Conservation (phyloP, 495 filamentous ascomycete genomes). For the Hypomontagnella monticulosa region DNA sequence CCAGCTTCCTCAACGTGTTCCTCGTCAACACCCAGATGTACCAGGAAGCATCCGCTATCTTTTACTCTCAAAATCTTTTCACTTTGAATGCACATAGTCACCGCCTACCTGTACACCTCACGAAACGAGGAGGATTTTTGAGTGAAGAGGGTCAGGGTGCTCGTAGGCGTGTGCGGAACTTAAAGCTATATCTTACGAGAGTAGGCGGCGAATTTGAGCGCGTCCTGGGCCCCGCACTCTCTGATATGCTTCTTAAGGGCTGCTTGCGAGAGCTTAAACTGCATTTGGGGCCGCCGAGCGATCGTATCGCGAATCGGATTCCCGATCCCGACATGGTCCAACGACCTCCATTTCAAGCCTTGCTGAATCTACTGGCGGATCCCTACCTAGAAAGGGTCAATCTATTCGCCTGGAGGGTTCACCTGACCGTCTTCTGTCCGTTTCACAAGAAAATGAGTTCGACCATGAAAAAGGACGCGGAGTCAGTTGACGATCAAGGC, state of each 20-base stretch:
- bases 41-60: conserved; percentile 47
- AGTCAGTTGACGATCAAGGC: conserved; percentile 31
- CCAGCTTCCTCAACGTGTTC: conserved; percentile 40
- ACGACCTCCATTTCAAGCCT: conserved; percentile 41
- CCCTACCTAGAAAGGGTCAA: conserved; percentile 43
- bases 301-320: conserved; percentile 13
- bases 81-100: conserved; percentile 44
- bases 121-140: conserved; percentile 30
- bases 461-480: conserved; percentile 23
- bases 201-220: conserved; percentile 45
- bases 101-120: conserved; percentile 40
- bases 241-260: conserved; percentile 47
- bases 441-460: conserved; percentile 36
- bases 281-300: conserved; percentile 33
- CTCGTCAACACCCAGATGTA: conserved; percentile 48
- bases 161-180: conserved; percentile 42
- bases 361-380: conserved; percentile 46
- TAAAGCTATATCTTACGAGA: conserved; percentile 40
- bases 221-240: conserved; percentile 36
- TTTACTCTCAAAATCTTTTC: conserved; percentile 49
- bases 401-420: conserved; percentile 38
- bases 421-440: conserved; percentile 42
- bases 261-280: conserved; percentile 40
- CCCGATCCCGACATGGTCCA: conserved; percentile 34
- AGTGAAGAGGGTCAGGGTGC: conserved; percentile 38